These are phyloP conservation scores for Isoetes engelmannii DNA, from an alignment of 83 land plant genomes.

Conservation along the genomic window DNA sequence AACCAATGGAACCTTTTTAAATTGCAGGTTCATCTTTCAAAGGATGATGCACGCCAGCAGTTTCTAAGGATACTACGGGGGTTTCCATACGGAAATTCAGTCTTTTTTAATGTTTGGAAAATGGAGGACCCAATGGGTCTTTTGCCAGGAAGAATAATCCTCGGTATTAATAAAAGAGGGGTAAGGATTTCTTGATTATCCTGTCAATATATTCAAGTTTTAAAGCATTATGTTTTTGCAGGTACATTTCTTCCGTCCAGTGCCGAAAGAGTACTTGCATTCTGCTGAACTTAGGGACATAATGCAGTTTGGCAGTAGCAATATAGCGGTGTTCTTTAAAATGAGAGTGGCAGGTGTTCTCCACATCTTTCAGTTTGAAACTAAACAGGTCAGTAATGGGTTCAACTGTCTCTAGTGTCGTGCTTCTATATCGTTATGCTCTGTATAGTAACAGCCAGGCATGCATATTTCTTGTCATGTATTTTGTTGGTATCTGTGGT, in stretches of 20 bases:
- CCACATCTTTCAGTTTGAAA: conserved; percentile 16
- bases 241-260: conserved; percentile 13
- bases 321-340: conserved; percentile 9
- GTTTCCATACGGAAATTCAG: conserved; percentile 6
- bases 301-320: conserved; percentile 17
- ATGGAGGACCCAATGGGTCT: conserved; percentile 16
- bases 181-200: neutral
- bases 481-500: neutral
- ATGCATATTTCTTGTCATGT: neutral
- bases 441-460: neutral
- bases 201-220: neutral
- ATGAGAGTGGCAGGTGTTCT: conserved; percentile 13
- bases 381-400: conserved; percentile 1
- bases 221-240: neutral
- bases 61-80: conserved; percentile 4
- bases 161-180: conserved; percentile 12
- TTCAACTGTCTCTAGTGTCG: neutral
- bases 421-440: neutral
- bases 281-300: conserved; percentile 18
- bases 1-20: neutral
- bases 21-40: conserved; percentile 10
- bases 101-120: conserved; percentile 14
- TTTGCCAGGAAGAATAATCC: conserved; percentile 12
- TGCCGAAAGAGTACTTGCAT: conserved; percentile 13
- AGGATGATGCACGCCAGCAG: conserved; percentile 14